Evolutionary conservation across 2,329 filamentous ascomycete genomes (phyloP).

Genomic region (Diplodia mutila): DNA sequence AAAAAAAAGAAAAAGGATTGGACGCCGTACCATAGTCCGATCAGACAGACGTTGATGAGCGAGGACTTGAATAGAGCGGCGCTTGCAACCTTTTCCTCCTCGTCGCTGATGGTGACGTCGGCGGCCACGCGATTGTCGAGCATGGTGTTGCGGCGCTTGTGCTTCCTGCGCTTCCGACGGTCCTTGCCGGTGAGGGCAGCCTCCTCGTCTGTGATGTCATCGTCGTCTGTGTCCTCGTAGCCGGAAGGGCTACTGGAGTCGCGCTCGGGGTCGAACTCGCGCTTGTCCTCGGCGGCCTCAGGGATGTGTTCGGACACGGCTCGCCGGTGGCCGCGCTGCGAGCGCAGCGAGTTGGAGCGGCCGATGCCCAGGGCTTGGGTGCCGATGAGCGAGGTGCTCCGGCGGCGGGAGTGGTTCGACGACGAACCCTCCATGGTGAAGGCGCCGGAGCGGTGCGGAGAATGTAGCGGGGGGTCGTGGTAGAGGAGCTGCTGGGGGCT

Average conservation of each 20-base stretch:
- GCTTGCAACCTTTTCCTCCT: slow-evolving; percentile 77
- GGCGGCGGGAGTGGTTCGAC: slow-evolving; percentile 24
- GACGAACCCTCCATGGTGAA: slow-evolving; percentile 23
- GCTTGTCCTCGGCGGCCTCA: slow-evolving; percentile 24
- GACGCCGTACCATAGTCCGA: slow-evolving; percentile 71
- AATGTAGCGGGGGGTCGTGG: slow-evolving; percentile 15
- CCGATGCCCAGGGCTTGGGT: slow-evolving; percentile 7
- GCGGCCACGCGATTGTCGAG: slow-evolving; percentile 67
- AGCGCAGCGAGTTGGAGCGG: slow-evolving; percentile 24
- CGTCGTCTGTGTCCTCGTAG: slow-evolving; percentile 67
- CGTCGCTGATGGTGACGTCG: slow-evolving; percentile 61
- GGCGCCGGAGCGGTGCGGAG: slow-evolving; percentile 21
- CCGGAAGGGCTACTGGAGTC: slow-evolving; percentile 50
- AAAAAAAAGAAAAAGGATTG: not conserved
- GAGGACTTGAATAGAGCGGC: slow-evolving; percentile 70
- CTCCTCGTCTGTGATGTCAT: slow-evolving; percentile 82
- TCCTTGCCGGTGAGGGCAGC: slow-evolving; percentile 79
- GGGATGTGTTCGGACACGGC: slow-evolving; percentile 25
- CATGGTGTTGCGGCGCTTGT: slow-evolving; percentile 69
- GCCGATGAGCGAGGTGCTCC: slow-evolving; percentile 23
- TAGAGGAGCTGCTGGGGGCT: slow-evolving; percentile 5
- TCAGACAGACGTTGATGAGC: slow-evolving; percentile 76
- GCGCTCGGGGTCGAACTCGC: slow-evolving; percentile 26
- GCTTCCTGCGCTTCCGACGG: slow-evolving; percentile 67
- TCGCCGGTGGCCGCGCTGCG: slow-evolving; percentile 19